These are phyloP conservation scores for Prunus campanulata DNA, from an alignment of 306 rosid species.

Conservation along the genomic window DNA sequence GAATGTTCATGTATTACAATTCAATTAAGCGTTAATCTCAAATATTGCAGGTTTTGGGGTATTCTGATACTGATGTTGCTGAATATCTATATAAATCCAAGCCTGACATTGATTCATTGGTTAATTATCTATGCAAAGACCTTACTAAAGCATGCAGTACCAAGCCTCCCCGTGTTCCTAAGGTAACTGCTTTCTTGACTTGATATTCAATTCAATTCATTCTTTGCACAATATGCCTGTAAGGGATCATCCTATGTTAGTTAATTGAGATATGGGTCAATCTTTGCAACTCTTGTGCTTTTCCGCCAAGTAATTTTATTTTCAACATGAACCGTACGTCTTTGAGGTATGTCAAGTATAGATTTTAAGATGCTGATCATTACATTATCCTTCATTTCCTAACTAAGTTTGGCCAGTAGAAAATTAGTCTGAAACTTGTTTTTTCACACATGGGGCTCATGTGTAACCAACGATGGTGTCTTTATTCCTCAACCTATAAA, in stretches of 20 bases:
- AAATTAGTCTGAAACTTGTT: background rate
- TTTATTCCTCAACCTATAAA: background rate
- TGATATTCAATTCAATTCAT: constrained; percentile 19
- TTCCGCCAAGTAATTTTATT: background rate
- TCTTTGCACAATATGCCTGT: background rate
- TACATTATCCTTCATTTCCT: background rate
- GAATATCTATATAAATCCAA: constrained; percentile 76
- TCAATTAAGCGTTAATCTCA: constrained; percentile 10
- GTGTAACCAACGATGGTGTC: background rate
- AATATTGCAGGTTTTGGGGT: constrained; percentile 74
- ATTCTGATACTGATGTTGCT: constrained; percentile 91
- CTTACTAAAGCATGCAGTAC: constrained; percentile 65
- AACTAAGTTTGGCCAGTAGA: background rate
- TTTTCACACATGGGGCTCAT: background rate
- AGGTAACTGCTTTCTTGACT: constrained; percentile 49
- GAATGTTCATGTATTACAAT: background rate
- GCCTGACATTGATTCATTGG: constrained; percentile 56
- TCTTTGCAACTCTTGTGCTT: background rate
- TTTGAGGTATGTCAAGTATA: no score
- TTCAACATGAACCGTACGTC: background rate
- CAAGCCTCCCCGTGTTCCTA: constrained; percentile 87
- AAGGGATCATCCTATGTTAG: background rate
- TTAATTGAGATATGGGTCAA: background rate
- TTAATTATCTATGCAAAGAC: constrained; percentile 70
- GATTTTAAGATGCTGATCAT: no score